Conservation (phyloP, 768 basidiomycete genomes). For the Mrakia frigida region DNA sequence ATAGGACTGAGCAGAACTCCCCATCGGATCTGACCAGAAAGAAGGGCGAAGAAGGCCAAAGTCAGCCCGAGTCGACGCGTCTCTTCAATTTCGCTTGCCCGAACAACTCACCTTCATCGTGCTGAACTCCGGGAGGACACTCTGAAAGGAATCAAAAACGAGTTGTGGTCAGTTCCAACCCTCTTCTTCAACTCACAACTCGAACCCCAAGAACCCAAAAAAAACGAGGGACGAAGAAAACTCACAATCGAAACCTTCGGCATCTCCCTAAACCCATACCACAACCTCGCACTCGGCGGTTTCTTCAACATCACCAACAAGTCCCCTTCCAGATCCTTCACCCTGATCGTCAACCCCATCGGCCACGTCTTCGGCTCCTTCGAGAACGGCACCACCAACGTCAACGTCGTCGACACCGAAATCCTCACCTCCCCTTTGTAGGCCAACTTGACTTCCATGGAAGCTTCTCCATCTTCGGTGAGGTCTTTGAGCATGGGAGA, state of each 20-base stretch:
- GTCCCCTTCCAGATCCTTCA: slow-evolving; percentile 88
- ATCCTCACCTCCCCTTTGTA: slow-evolving; percentile 70
- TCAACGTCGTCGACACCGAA: slow-evolving; percentile 82
- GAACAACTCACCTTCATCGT: not conserved
- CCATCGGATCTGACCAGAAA: slow-evolving; percentile 91
- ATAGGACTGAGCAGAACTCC: slow-evolving; percentile 84
- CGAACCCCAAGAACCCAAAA: not conserved
- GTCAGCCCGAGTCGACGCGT: not conserved
- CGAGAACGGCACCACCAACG: slow-evolving; percentile 54
- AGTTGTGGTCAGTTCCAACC: not conserved
- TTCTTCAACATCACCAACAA: slow-evolving; percentile 74
- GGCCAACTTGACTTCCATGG: slow-evolving; percentile 73
- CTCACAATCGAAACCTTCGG: slow-evolving; percentile 70
- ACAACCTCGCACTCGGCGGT: slow-evolving; percentile 91
- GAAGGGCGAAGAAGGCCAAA: slow-evolving; percentile 41
- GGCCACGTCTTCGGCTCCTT: slow-evolving; percentile 53
- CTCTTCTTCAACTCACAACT: not conserved
- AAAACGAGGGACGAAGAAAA: not conserved
- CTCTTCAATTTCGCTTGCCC: not conserved
- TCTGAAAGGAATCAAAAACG: not conserved
- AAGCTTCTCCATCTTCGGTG: slow-evolving; percentile 85
- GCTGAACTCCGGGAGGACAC: slow-evolving; percentile 1
- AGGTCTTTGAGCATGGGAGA: slow-evolving; percentile 98
- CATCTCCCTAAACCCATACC: slow-evolving; percentile 83
- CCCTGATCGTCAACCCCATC: slow-evolving; percentile 76